These are phyloP conservation scores for Penicillium verrucosum DNA, from an alignment of 2,329 filamentous ascomycete genomes.

Conservation along the genomic window DNA sequence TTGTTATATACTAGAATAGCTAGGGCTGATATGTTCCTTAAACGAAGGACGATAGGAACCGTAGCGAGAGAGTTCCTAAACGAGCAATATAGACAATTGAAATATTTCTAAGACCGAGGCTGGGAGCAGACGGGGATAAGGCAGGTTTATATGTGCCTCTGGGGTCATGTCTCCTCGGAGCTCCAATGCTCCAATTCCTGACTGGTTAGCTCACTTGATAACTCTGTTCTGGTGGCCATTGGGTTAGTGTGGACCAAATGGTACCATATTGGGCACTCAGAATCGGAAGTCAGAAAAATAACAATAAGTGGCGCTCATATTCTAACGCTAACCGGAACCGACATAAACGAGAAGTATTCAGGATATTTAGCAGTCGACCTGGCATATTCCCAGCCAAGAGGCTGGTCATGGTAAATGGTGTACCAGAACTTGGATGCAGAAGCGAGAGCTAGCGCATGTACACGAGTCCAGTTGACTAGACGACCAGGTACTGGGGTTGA, in stretches of 20 bases:
- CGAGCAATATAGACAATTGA: neutral
- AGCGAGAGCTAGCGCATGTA: conserved; percentile 9
- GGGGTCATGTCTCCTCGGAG: neutral
- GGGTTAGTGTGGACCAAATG: neutral
- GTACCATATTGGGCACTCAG: conserved; percentile 9
- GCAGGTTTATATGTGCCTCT: conserved; percentile 13
- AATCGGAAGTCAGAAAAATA: neutral
- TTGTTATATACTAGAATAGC: neutral
- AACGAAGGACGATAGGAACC: conserved; percentile 39
- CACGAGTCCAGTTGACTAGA: conserved; percentile 15
- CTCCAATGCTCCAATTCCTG: neutral
- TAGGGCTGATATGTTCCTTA: neutral
- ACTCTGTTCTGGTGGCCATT: conserved; percentile 4
- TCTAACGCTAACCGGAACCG: conserved; percentile 9
- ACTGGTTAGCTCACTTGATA: neutral
- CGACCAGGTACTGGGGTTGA: conserved; percentile 8
- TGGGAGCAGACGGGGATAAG: neutral
- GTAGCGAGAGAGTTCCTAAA: conserved; percentile 47
- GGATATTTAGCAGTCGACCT: conserved; percentile 2
- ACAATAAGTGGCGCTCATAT: conserved; percentile 7
- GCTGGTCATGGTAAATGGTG: conserved; percentile 5
- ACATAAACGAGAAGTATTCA: neutral
- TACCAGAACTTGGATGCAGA: conserved; percentile 12
- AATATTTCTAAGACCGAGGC: conserved; percentile 4
- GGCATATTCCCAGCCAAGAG: conserved; percentile 7